Conservation (phyloP, 2,329 filamentous ascomycete species). For the Cytospora mali region DNA sequence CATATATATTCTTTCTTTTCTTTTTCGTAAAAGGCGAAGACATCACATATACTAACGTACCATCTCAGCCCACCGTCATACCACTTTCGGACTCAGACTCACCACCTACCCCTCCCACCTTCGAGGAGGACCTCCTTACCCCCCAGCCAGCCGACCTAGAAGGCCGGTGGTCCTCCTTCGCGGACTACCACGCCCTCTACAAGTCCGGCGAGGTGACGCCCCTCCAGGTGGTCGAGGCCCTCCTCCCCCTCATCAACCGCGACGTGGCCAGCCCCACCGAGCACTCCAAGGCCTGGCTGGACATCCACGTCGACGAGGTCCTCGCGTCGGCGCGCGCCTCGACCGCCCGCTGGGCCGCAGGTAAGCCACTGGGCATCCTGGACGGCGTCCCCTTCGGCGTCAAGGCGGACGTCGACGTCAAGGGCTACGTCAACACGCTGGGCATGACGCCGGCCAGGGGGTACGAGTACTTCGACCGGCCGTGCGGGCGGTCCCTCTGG, state of each 20-base stretch:
- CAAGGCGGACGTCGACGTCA: conserved; percentile 77
- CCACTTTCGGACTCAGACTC: conserved; percentile 46
- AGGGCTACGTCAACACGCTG: conserved; percentile 68
- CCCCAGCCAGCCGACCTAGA: conserved; percentile 44
- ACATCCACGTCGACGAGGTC: conserved; percentile 63
- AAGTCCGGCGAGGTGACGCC: conserved; percentile 71
- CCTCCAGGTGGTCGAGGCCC: conserved; percentile 67
- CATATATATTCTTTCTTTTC: too few species aligned
- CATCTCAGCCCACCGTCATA: conserved; percentile 57
- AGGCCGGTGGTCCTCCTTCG: conserved; percentile 66
- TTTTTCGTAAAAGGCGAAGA: not conserved
- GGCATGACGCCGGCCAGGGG: conserved; percentile 65
- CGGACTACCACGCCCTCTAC: conserved; percentile 79
- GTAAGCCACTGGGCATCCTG: conserved; percentile 66
- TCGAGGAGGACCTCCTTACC: conserved; percentile 46
- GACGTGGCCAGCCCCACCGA: conserved; percentile 55
- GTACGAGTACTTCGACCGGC: conserved; percentile 50
- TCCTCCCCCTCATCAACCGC: conserved; percentile 71
- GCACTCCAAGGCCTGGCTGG: conserved; percentile 75
- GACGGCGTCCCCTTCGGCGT: conserved; percentile 83
- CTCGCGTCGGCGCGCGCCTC: conserved; percentile 72
- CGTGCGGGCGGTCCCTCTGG: conserved; percentile 64
- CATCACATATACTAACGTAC: not conserved
- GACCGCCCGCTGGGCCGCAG: conserved; percentile 69
- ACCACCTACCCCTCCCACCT: conserved; percentile 38